Evolutionary conservation across 1,139 yeast species (phyloP).

Genomic region (Pichia sp.): DNA sequence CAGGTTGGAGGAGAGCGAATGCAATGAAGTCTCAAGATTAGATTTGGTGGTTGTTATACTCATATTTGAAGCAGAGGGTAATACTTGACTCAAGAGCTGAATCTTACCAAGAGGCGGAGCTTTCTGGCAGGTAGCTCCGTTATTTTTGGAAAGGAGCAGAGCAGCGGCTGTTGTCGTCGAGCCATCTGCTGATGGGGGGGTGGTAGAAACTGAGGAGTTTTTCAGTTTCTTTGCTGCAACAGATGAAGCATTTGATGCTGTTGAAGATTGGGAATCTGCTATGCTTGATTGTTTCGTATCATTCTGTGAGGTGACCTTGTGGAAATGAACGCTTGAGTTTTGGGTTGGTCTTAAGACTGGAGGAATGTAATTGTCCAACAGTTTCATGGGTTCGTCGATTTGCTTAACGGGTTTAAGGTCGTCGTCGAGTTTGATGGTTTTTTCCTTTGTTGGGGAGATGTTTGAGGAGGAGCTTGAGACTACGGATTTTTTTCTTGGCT

Average conservation of each 20-base stretch:
- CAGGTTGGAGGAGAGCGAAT: neutral
- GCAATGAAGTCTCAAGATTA: neutral
- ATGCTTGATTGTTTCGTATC: neutral
- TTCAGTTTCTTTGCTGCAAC: neutral
- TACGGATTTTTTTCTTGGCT: conserved; percentile 6
- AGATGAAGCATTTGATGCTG: neutral
- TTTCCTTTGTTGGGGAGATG: conserved; percentile 18
- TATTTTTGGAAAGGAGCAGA: neutral
- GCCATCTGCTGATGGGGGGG: neutral
- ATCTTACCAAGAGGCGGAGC: neutral
- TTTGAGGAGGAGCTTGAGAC: conserved; percentile 15
- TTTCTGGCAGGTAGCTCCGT: neutral
- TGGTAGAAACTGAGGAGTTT: neutral
- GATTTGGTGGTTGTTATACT: neutral
- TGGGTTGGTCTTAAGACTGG: conserved; percentile 30
- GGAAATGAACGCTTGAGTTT: neutral
- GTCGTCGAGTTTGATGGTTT: conserved; percentile 1
- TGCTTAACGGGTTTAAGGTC: conserved; percentile 24
- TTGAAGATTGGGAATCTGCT: neutral
- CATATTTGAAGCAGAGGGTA: neutral
- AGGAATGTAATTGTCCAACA: conserved; percentile 29
- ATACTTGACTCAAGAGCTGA: conserved; percentile 4
- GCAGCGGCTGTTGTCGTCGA: neutral
- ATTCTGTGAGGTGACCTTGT: neutral
- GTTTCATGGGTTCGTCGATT: conserved; percentile 30